Base-by-base conservation (phyloP, 805 yeast species). In the Nakazawaea populi region DNA sequence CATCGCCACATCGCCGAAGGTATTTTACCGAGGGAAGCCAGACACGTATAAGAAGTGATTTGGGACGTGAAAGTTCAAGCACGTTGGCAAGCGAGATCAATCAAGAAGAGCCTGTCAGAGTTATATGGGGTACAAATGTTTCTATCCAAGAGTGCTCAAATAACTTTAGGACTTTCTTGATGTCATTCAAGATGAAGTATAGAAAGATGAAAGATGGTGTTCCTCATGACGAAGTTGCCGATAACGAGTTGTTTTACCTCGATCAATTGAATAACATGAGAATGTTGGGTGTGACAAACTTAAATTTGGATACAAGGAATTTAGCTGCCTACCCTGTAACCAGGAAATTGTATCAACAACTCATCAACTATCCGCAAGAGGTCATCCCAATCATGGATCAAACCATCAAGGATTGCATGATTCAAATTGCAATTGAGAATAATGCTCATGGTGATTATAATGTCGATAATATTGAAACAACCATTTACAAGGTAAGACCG, bases 71-170 rank as follows among this genome's bases (percentile, higher is more conserved):
- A 32, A 36, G 46, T 41, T 48, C 61, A 24, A 49, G 58, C 34
- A 59, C 59, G 0, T 50, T 59, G 7, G 55, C 63, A 3, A 65
- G 60, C 14, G 66, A 67, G 14, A 61, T 61, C 7, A 66, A 71
- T 48, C 71, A 73, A 28, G 80, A 79, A 48, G 96, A 87, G 56
- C 96, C 96, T 0, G 82, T 83, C 28, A 79, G 95, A 60, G 96
- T 94, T 49, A 92, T 94, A 61, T 94, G 99, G 99, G 99, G 99
- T 68, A 94, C 99, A 1, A 90, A 92, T 63, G 96, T 94, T 30
- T 86, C 95, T 45, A 91, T 94, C 61, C 88, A 83, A 61, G 97
- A 94, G 62, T 85, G 94, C 58, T 78, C 87, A 38, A 85, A 82
- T 57, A 76, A 79, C 47, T 92, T 94, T 70, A 76, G 95, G 56